Percentiles rank a stretch among this genome's conserved stretches.
Conservation (phyloP, 116 monocot species). For the Papilionanthe hybrid region DNA sequence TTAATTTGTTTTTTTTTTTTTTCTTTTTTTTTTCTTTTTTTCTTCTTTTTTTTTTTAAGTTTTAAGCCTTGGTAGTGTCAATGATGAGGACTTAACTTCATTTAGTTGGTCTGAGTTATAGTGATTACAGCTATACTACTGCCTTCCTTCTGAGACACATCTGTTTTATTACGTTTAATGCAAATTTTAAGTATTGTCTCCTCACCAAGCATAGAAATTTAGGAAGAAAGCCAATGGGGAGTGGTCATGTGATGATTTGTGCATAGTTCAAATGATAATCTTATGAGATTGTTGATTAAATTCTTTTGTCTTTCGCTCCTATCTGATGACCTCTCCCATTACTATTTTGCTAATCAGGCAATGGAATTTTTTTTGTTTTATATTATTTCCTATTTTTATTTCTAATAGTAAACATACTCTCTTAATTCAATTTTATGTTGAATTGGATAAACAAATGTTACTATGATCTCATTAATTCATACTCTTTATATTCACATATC, state of each 20-base stretch:
- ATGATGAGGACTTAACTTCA: neutral
- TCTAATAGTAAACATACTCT: too few species aligned
- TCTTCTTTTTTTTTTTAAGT: too few species aligned
- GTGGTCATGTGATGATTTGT: constrained; percentile 1
- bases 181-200: neutral
- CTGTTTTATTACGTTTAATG: neutral
- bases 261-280: constrained; percentile 11
- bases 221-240: neutral
- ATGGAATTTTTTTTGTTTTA: too few species aligned
- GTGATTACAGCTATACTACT: neutral
- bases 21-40: neutral
- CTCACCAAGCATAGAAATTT: neutral
- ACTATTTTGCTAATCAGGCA: too few species aligned
- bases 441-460: too few species aligned
- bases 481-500: too few species aligned
- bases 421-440: too few species aligned
- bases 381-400: too few species aligned
- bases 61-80: neutral
- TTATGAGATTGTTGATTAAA: neutral
- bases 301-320: neutral
- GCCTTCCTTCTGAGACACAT: constrained; percentile 1
- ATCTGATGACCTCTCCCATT: neutral
- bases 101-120: neutral
- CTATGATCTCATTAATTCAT: too few species aligned
- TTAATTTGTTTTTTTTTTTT: too few species aligned